Evolutionary conservation across 2,329 filamentous ascomycete species (phyloP), one percentile per base, ranked within the genome.

Genomic region (Tolypocladium amazonense): DNA sequence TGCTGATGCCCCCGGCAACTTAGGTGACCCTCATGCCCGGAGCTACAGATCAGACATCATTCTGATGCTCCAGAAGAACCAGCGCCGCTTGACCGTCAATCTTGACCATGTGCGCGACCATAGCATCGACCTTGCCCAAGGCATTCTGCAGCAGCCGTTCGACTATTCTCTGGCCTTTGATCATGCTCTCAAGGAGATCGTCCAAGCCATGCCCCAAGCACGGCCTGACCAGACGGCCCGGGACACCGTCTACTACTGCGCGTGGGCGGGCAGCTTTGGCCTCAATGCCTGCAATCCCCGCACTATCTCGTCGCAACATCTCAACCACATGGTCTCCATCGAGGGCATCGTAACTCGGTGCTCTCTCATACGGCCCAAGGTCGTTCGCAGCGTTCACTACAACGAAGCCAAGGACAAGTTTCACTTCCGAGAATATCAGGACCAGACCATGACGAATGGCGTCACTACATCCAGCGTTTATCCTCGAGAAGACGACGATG

Each of bases 321-420:
- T 99, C 60, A 99, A 99, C 74, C 88, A 90, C 70, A 97, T 99
- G 92, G 90, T 99, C 18, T 96, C 92, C 4, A 82, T 99, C 57
- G 94, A 99, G 75, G 94, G 94, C 55, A 99, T 99, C 68, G 94
- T 99, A 50, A 99, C 94, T 41, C 89, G 94, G 73, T 96, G 91
- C 76, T 97, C 92, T 30, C 81, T 99, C 25, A 96, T 99, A 63
- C 85, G 95, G 60, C 94, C 94, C 14, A 99, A 99, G 76, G 86
- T 99, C n/a, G 88, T 97, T 63, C 96, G 95, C 77, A 97, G 94
- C 75, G 92, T 99, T 58, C 94, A 99, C 73, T 97, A 92, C 76
- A 96, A 91, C 68, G 92, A 97, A 75, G 85, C 77, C 64, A 92
- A 90, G 73, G 84, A 90, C 64, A 89, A 88, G 47, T 99, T 97